These are phyloP conservation scores for Stropharia rugosoannulata DNA, from an alignment of 768 basidiomycete species.

Conservation along the genomic window DNA sequence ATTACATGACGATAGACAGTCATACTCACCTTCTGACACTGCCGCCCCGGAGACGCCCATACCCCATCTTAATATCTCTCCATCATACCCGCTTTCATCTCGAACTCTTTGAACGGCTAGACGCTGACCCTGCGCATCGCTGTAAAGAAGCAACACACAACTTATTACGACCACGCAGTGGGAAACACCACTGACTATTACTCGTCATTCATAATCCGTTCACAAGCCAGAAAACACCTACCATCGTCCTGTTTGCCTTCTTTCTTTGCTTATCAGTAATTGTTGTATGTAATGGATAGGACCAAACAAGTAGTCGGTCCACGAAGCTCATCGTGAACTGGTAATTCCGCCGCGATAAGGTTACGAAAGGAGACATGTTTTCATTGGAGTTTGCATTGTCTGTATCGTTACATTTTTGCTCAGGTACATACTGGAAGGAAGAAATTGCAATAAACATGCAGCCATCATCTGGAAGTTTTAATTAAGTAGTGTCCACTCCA, in stretches of 20 bases:
- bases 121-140: neutral
- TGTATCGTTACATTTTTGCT: no score
- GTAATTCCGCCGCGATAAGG: neutral
- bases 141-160: neutral
- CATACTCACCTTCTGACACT: neutral
- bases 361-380: neutral
- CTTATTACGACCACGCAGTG: neutral
- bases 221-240: neutral
- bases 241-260: neutral
- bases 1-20: slow-evolving; percentile 4
- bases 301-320: neutral
- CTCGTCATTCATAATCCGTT: neutral
- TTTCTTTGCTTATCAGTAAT: slow-evolving; percentile 1
- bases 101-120: neutral
- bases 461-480: no score
- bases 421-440: no score
- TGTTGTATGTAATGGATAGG: slow-evolving; percentile 6
- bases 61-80: neutral
- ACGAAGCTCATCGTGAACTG: neutral
- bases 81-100: neutral
- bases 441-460: no score
- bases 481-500: no score
- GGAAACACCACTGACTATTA: neutral
- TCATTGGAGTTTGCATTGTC: no score
- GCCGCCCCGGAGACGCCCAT: neutral